Evolutionary conservation across 73 alveolate species (phyloP).

Genomic region (Strombidium stylifer): DNA sequence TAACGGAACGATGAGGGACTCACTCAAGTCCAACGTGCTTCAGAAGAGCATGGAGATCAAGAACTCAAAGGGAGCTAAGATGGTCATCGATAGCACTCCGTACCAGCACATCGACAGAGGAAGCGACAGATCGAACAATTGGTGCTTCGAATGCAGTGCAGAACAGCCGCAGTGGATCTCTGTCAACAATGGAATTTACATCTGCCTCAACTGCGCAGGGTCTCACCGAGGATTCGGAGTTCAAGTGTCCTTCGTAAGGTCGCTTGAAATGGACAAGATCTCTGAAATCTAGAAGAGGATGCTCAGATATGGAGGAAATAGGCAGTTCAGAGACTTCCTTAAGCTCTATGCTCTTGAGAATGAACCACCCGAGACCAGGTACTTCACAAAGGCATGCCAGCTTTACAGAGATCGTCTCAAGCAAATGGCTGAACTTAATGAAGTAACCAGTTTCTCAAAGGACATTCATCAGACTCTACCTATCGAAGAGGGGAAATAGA

Average conservation of each 20-base stretch:
- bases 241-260: conserved; percentile 82
- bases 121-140: too few species aligned
- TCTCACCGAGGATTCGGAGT: conserved; percentile 91
- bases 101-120: too few species aligned
- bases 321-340: conserved; percentile 61
- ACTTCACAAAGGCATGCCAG: conserved; percentile 76
- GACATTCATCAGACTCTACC: too few species aligned
- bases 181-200: conserved; percentile 81
- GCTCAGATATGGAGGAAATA: conserved; percentile 93
- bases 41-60: too few species aligned
- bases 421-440: not conserved
- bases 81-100: too few species aligned
- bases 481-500: too few species aligned
- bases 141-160: not conserved
- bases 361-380: conserved; percentile 62
- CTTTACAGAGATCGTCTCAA: conserved; percentile 61
- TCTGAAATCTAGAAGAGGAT: conserved; percentile 70
- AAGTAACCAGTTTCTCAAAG: too few species aligned
- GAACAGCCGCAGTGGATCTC: conserved; percentile 86
- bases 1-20: too few species aligned
- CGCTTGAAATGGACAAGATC: conserved; percentile 91
- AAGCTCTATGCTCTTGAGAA: conserved; percentile 60
- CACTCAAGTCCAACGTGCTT: too few species aligned
- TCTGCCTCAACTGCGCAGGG: conserved; percentile 93
- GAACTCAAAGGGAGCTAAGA: too few species aligned